A percentile compares a stretch with the other conserved stretches of the same genome.
Conservation (phyloP, 2,329 filamentous ascomycete species). For the Neofusicoccum ribis region DNA sequence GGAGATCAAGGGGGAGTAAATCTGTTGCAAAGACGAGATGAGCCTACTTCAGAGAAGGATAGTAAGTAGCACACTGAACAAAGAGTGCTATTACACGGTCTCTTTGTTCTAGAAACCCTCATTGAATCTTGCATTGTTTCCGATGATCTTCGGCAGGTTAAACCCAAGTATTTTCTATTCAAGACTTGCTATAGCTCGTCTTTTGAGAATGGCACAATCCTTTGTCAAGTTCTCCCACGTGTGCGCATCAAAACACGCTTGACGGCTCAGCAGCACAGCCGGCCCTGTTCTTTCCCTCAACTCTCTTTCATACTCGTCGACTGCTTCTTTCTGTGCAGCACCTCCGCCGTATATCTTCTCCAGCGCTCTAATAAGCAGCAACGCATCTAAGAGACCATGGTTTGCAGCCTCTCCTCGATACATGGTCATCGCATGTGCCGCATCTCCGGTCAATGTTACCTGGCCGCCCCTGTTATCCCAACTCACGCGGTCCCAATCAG, state of each 20-base stretch:
- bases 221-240: constrained; percentile 20
- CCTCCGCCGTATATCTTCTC: not conserved
- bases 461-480: constrained; percentile 21
- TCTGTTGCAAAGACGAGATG: not conserved
- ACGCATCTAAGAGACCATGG: constrained; percentile 23
- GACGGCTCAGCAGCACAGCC: constrained; percentile 22
- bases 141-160: no score
- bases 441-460: not conserved
- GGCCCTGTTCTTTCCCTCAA: constrained; percentile 17
- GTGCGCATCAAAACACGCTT: constrained; percentile 25
- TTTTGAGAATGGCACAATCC: not conserved
- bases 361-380: constrained; percentile 9
- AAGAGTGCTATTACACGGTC: no score
- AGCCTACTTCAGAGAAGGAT: no score
- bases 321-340: constrained; percentile 12
- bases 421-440: constrained; percentile 19
- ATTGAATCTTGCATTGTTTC: no score
- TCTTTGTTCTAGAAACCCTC: no score
- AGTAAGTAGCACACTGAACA: no score
- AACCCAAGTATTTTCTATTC: not conserved
- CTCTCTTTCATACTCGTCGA: constrained; percentile 20
- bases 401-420: constrained; percentile 23
- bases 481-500: constrained; percentile 21
- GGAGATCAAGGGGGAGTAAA: constrained; percentile 18
- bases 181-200: not conserved